Evolutionary conservation across 73 alveolate species (phyloP), one percentile per base, ranked within the genome.

Genomic region (Breviolum minutum): DNA sequence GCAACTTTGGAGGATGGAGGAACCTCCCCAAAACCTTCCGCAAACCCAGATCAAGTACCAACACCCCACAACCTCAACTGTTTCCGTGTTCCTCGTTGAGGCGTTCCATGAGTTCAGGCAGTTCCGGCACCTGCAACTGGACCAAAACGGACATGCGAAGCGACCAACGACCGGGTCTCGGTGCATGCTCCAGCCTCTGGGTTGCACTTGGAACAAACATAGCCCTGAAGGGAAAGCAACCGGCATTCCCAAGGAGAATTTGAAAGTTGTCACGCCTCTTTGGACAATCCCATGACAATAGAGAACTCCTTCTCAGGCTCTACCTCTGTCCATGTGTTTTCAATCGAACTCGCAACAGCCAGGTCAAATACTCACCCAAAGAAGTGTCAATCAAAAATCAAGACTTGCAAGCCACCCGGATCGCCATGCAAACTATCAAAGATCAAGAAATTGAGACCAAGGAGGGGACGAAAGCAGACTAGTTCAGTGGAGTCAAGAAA

Each of bases 41-140:
- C 54, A 40, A 40, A 40, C 54, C 54, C 54, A 40, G 54, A 40
- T 40, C 54, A 40, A 40, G 54, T 40, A 40, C 54, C 54, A 40
- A 40, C 54, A 0, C 54, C 54, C 54, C 54, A 40, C 54, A 80
- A 80, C 73, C 73, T 61, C 63, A 24, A n/a, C n/a, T n/a, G n/a
- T n/a, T n/a, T n/a, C n/a, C n/a, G n/a, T n/a, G n/a, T n/a, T n/a
- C 84, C 74, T 87, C 84, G 73, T 91, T 91, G 62, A 91, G 89
- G 40, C 97, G 80, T 22, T 91, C 97, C 80, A 91, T 16, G 77
- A 91, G 71, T 12, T 74, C 54, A 8, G 97, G 97, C 77, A 91
- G 61, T 79, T 91, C 97, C 26, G 97, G 89, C 22, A 71, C 97
- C 97, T 91, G n/a, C 30, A 24, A 5, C 7, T 7, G 82, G 11